Base-by-base conservation (phyloP, 2,329 filamentous ascomycete species). In the Aureobasidium sp. region DNA sequence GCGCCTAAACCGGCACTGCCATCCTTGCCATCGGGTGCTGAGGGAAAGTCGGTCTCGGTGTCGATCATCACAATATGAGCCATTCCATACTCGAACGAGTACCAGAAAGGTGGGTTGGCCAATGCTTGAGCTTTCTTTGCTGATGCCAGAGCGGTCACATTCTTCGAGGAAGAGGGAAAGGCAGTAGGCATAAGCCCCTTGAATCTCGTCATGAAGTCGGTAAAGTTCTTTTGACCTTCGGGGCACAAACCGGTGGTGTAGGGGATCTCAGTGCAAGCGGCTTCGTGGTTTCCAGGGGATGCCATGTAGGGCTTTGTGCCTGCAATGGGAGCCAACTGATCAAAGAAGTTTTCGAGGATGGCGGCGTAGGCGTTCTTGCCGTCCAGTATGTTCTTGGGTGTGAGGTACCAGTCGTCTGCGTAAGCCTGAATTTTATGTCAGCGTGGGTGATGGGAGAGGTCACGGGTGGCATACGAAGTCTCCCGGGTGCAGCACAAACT, bases 261-360 rank as follows among this genome's bases (percentile, higher is more conserved):
- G 1, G 73, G 71, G 11, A 80, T 67, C 67, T 81, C 57, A 0
- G 57, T 60, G 15, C 57, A 60, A 7, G 22, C 57, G 9, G 57
- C 78, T 68, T 86, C 84, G 69, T 86, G 83, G 70, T 86, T 86
- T 0, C 84, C 84, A 0, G 82, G 82, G 20, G 75, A 76, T 7
- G 77, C 78, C 80, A 82, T 82, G 75, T 85, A 86, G 0, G 77
- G 73, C 70, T 84, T 84, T 51, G 78, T 77, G 20, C 73, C 77
- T 1, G 83, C 68, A 55, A 86, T 79, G 4, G 82, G 80, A 0
- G 79, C 77, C 0, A 84, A 75, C 66, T 84, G 80, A 57, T 76
- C 72, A 72, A 82, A 85, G 69, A 85, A 84, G 57, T 79, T 74
- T 67, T 85, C 81, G 0, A 83, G 71, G 64, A 84, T 84, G 22